Conservation (phyloP, 2,329 filamentous ascomycete genomes). For the Periconia digitata region DNA sequence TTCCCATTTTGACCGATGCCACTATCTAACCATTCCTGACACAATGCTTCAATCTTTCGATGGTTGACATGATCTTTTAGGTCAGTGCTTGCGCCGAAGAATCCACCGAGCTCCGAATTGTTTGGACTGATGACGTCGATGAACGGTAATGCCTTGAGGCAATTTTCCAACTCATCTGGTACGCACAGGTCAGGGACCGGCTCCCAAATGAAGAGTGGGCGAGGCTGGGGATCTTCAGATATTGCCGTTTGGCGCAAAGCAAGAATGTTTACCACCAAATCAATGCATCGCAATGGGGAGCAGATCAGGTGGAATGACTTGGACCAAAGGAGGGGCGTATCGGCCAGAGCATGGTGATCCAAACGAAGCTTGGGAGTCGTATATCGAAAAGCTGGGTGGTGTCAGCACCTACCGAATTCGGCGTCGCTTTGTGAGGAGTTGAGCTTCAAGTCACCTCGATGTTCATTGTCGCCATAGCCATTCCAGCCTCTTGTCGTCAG, state of each 20-base stretch:
- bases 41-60: constrained; percentile 45
- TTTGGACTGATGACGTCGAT: constrained; percentile 75
- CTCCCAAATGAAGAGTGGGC: constrained; percentile 87
- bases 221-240: constrained; percentile 36
- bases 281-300: constrained; percentile 73
- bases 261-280: constrained; percentile 72
- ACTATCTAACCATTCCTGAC: constrained; percentile 38
- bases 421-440: too few relatives aligned
- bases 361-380: constrained; percentile 82
- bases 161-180: constrained; percentile 61
- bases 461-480: constrained; percentile 72
- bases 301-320: constrained; percentile 88
- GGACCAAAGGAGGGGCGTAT: constrained; percentile 64
- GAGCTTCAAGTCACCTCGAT: constrained; percentile 57
- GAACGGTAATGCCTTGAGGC: constrained; percentile 54
- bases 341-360: constrained; percentile 68
- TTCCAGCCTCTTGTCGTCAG: constrained; percentile 93
- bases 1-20: constrained; percentile 38
- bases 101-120: constrained; percentile 80
- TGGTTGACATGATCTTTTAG: constrained; percentile 39
- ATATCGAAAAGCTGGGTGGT: constrained; percentile 72
- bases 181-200: constrained; percentile 88
- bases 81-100: constrained; percentile 64
- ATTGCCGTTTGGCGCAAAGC: constrained; percentile 47
- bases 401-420: background rate